phyloP scores from a whole-genome alignment of 192 early-diverging fungal genomes.

The Coemansia sp. region DNA sequence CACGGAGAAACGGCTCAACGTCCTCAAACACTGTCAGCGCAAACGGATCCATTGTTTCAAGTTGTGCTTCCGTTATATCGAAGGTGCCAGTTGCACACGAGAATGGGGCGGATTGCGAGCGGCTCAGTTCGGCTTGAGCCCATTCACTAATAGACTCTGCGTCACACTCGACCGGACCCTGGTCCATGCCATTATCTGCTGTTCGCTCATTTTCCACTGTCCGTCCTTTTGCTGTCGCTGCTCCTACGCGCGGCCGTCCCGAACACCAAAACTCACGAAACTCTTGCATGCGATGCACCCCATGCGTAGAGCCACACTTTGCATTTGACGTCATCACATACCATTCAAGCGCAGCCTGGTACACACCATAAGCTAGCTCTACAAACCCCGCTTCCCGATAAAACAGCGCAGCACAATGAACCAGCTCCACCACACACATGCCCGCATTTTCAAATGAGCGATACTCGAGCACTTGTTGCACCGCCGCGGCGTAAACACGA shows the following conservation, averaged over 20 bases:
- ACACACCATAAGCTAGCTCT: constrained; percentile 20
- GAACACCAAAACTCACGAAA: constrained; percentile 40
- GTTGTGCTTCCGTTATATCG: background rate
- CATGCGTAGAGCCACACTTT: background rate
- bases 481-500: constrained; percentile 12
- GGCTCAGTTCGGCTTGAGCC: background rate
- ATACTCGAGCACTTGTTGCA: background rate
- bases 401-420: constrained; percentile 30
- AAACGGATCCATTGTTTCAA: constrained; percentile 21
- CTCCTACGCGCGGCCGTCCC: constrained; percentile 24
- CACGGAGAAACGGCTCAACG: constrained; percentile 31
- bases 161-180: background rate
- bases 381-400: constrained; percentile 27
- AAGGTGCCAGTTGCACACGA: background rate
- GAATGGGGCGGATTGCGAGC: background rate
- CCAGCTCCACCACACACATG: constrained; percentile 12
- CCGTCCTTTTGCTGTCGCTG: background rate
- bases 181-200: background rate
- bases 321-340: constrained; percentile 16
- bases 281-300: constrained; percentile 14
- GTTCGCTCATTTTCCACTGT: background rate
- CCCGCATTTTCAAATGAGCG: background rate
- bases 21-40: constrained; percentile 37
- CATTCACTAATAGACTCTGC: background rate
- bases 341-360: constrained; percentile 43